Evolutionary conservation across 2,329 filamentous ascomycete species (phyloP), one percentile per base, ranked within the genome.

Genomic region (Hypoxylon sp.): DNA sequence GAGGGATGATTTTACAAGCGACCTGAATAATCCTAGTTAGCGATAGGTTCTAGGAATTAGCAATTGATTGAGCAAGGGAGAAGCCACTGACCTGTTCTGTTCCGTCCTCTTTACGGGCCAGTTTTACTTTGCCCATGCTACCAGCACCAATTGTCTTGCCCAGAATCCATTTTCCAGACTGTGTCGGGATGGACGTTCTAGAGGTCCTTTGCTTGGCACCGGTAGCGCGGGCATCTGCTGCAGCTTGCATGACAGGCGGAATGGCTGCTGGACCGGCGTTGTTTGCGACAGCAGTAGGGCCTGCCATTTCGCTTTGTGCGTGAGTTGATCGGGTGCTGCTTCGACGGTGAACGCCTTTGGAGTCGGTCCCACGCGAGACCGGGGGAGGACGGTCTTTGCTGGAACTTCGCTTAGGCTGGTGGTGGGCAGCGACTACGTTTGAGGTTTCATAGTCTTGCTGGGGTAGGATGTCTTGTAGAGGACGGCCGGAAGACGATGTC

Each of bases 41-140:
- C n/a, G n/a, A 53, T 14, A 37, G 21, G 47, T 11, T 29, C 37
- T 30, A 23, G 16, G 14, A 12, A 52, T 45, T 25, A 19, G 14
- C 25, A 30, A 58, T 9, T 46, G 61, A 63, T 45, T 58, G 43
- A 52, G 21, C 59, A 53, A 34, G 25, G 30, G 39, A 45, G 27
- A 23, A 54, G 27, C 8, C 32, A 81, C 85, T 74, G 81, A 94
- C 93, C 88, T 97, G 92, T 83, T 98, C 96, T 73, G 91, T 92
- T 19, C 92, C 92, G 74, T 97, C 94, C 72, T 91, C 87, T 79
- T 96, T 96, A 74, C 92, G 92, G 23, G 96, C 96, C 71, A 99
- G 84, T 82, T 98, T 98, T 68, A 99, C 96, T 80, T 98, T 98
- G 70, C 96, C 96, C 96, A 99, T 99, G 79, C 95, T 98, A 53